Conservation (phyloP, 495 filamentous ascomycete genomes). For the Trichodelitschia bisporula region DNA sequence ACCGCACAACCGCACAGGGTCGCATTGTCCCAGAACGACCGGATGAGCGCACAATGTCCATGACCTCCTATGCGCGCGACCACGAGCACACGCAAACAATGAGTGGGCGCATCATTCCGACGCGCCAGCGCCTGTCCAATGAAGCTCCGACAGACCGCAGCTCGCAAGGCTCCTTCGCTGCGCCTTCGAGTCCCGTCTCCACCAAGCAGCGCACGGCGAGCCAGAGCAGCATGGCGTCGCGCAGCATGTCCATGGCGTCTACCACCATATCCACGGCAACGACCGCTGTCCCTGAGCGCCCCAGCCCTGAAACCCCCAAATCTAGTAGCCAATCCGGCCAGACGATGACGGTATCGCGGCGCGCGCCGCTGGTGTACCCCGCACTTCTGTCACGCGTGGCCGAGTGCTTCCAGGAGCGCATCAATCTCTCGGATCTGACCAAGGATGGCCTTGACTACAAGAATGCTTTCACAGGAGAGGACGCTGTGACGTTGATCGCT, state of each 20-base stretch:
- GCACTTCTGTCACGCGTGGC: conserved; percentile 78
- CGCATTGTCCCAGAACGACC: conserved; percentile 74
- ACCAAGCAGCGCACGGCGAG: conserved; percentile 15
- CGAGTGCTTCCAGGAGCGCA: conserved; percentile 69
- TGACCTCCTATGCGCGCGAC: conserved; percentile 64
- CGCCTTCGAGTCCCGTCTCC: neutral
- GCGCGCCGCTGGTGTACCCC: conserved; percentile 69
- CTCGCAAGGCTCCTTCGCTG: no score
- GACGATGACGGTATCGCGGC: conserved; percentile 25
- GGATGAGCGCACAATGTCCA: conserved; percentile 85
- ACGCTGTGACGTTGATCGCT: conserved; percentile 84
- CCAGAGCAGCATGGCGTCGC: conserved; percentile 18
- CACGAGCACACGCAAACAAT: conserved; percentile 65
- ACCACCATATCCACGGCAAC: conserved; percentile 28
- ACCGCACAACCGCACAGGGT: conserved; percentile 74
- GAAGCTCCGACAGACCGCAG: neutral
- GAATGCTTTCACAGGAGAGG: conserved; percentile 78
- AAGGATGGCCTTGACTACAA: conserved; percentile 97
- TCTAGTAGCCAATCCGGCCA: conserved; percentile 19
- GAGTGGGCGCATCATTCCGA: conserved; percentile 73
- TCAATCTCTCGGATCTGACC: conserved; percentile 56
- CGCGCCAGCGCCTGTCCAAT: conserved; percentile 28
- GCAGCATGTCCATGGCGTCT: conserved; percentile 80
- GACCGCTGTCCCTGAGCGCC: conserved; percentile 1
- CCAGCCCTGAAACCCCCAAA: conserved; percentile 21